Percentiles rank a stretch among this genome's conserved stretches.
phyloP scores from a whole-genome alignment of 2,329 filamentous ascomycete genomes.

The Trichoderma oligosporum region DNA sequence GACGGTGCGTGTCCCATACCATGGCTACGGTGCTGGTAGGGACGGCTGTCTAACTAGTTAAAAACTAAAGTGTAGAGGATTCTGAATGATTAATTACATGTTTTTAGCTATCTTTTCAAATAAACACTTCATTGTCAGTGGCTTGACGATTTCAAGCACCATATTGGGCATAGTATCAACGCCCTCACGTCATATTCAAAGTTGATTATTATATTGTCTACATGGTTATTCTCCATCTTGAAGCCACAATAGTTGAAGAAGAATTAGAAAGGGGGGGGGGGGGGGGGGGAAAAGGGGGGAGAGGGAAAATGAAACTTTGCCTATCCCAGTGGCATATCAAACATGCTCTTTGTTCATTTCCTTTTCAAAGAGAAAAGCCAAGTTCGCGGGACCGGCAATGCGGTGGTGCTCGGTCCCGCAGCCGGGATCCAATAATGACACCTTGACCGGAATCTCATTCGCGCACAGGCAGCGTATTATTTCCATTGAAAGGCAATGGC shows the following conservation, averaged over 20 bases:
- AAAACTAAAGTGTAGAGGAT: too few relatives aligned
- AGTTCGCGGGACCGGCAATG: neutral
- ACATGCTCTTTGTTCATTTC: neutral
- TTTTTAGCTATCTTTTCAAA: neutral
- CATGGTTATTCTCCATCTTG: too few relatives aligned
- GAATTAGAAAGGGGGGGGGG: too few relatives aligned
- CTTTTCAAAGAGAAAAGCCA: neutral
- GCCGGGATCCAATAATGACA: neutral
- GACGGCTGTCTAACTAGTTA: neutral
- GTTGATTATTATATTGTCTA: neutral
- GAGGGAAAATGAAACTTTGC: neutral
- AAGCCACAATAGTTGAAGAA: neutral
- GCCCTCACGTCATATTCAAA: neutral
- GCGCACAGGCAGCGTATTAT: neutral
- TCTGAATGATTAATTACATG: neutral
- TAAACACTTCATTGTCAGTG: too few relatives aligned
- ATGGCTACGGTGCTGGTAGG: slow-evolving; percentile 13
- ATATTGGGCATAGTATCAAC: neutral
- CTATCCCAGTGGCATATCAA: neutral
- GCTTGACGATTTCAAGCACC: too few relatives aligned
- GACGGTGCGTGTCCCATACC: slow-evolving; percentile 5
- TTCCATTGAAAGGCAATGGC: neutral
- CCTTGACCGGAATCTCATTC: neutral
- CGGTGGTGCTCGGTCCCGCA: neutral
- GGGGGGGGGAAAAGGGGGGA: neutral